These are phyloP conservation scores for Solanum appendiculatum DNA, from an alignment of 257 asterid genomes.

Conservation along the genomic window DNA sequence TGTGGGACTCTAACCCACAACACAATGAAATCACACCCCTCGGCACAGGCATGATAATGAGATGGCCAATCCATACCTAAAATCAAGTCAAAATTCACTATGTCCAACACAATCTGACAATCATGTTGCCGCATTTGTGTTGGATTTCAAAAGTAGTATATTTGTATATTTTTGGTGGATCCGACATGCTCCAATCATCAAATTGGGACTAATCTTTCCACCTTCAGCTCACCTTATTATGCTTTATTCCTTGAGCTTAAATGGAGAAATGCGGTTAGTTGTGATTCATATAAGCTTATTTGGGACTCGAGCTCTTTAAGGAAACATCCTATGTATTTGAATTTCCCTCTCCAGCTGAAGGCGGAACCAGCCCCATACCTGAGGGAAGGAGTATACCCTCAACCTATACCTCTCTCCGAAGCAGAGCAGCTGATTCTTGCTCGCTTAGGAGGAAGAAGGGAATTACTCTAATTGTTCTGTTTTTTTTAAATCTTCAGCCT, in stretches of 20 bases:
- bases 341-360: not conserved
- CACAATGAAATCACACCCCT: not conserved
- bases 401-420: not conserved
- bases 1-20: not conserved
- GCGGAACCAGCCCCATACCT: not conserved
- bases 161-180: too few species aligned
- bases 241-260: not conserved
- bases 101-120: too few species aligned
- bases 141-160: too few species aligned
- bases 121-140: not conserved
- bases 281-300: not conserved
- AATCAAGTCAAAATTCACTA: too few species aligned
- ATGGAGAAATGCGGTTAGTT: not conserved
- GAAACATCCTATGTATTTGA: not conserved
- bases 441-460: not conserved
- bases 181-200: not conserved
- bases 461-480: not conserved
- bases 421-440: not conserved
- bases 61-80: too few species aligned
- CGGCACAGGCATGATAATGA: not conserved
- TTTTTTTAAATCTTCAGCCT: constrained; percentile 37
- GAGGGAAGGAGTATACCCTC: not conserved
- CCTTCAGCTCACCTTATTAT: too few species aligned
- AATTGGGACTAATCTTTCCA: not conserved
- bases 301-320: not conserved